Evolutionary conservation across 2,329 filamentous ascomycete species (phyloP), one percentile per base, ranked within the genome.

Genomic region (Claviceps pusilla): DNA sequence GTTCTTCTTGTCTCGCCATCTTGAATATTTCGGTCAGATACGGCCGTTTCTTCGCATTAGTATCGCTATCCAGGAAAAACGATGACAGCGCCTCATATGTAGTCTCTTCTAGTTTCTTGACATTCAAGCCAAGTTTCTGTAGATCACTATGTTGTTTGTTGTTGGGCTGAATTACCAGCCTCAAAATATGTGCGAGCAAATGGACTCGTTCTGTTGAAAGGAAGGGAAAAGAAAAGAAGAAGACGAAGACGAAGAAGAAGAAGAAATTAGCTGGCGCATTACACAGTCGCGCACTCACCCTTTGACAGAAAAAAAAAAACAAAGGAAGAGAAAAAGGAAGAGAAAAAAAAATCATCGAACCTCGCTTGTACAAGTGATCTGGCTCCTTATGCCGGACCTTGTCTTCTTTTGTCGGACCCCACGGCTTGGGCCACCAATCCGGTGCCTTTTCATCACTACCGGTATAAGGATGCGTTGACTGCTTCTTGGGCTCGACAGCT

Each of bases 401-500:
- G 49, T 79, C 73, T 41, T 76, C 71, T 54, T 75, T 73, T 0
- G 72, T 71, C 1, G 67, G 62, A 0, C 77, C 72, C 74, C 76
- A 75, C 7, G 73, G 69, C 62, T 76, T 73, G 2, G 82, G 82
- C 83, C 83, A 86, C 83, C 83, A 86, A 52, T 77, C 76, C 0
- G 82, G 80, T 1, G 77, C 77, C 59, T 79, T 81, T 37, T 76
- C 76, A 48, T 83, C 76, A 37, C 76, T 78, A n/a, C 75, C 74
- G 1, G 82, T 85, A 62, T 89, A 89, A 0, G 86, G 85, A 60
- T 86, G 81, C 19, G 79, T 83, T 0, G 83, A 83, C 66, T 88
- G 85, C 66, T 89, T 89, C 68, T 86, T 87, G 0, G 86, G 86
- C 60, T 86, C 84, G 2, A 89, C 79, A 1, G 80, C 75, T 63